Base-by-base conservation (phyloP, 139 green algal species). In the Auxenochlorella protothecoides region DNA sequence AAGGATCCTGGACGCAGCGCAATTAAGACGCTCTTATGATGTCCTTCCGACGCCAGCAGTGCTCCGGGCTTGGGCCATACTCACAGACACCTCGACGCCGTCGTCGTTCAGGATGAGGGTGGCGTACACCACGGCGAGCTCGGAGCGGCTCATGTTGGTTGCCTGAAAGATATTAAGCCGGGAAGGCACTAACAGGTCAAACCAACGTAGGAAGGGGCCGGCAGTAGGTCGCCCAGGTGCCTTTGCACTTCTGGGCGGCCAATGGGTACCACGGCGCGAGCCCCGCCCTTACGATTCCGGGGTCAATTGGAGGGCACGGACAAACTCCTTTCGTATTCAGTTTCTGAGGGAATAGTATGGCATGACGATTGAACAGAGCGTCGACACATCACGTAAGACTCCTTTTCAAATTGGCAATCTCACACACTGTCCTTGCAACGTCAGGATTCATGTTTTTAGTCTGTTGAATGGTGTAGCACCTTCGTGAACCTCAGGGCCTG, bases 71-170 rank as follows among this genome's bases (percentile, higher is more conserved):
- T 9, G 14, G 7, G 1, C 4, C 16, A 87, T 44, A 73, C 78
- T 65, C 63, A 92, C 88, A 59, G 90, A 92, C 70, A 99, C 90
- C 67, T 96, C 91, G 66, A 96, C 83, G 52, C 89, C 92, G 73
- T 98, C 95, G 78, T 99, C 95, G 85, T 90, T 76, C 56, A 99
- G 88, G 85, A 97, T 97, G 59, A 98, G 88, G 55, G 91, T 82
- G 13, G 94, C 94, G 81, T 98, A 99, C 5, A 91, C 92, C 88
- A 91, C 97, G 11, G 93, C 92, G 59, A 96, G 88, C 80, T 97
- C 92, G 53, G 85, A 88, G 76, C 76, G 80, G 16, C 84, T 82
- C 90, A 95, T 92, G 66, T 54, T 87, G 71, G 14, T 70, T 78
- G 80, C 76, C 78, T 90, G 85, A 91, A 91, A 83, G 83, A 81